phyloP scores from a whole-genome alignment of 768 basidiomycete species.

The Hypholoma sublateritium region DNA sequence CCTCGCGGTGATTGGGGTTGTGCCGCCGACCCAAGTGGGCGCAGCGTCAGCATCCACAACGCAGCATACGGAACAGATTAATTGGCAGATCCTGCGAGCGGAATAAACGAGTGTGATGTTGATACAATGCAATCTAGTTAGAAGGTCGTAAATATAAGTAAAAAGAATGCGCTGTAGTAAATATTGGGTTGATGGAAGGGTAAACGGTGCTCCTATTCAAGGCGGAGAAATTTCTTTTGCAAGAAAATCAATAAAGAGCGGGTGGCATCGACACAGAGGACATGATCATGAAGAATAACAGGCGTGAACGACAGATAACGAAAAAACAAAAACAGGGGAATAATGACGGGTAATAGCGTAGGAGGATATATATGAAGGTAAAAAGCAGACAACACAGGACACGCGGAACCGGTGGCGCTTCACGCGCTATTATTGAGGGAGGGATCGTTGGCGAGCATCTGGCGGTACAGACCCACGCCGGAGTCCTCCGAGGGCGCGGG shows the following conservation, averaged over 20 bases:
- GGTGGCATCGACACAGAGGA: conserved; percentile 19
- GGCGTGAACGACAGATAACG: conserved; percentile 18
- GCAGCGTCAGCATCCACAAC: conserved; percentile 94
- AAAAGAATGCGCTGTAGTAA: conserved; percentile 22
- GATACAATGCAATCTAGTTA: conserved; percentile 27
- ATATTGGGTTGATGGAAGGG: conserved; percentile 11
- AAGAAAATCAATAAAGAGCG: conserved; percentile 13
- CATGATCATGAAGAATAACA: conserved; percentile 22
- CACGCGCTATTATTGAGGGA: conserved; percentile 49
- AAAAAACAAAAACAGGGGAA: conserved; percentile 19
- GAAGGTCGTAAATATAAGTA: conserved; percentile 24
- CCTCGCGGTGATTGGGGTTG: conserved; percentile 98
- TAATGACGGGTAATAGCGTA: conserved; percentile 21
- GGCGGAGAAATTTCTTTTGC: conserved; percentile 5
- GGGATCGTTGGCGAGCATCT: conserved; percentile 76
- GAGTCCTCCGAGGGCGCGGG: conserved; percentile 83
- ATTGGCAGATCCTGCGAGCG: conserved; percentile 24
- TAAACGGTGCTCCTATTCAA: conserved; percentile 12
- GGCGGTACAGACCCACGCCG: conserved; percentile 80
- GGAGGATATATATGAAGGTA: conserved; percentile 24
- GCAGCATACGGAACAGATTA: conserved; percentile 69
- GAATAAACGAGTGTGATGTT: conserved; percentile 28
- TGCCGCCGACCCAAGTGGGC: conserved; percentile 88
- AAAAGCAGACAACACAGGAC: conserved; percentile 16
- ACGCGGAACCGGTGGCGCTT: conserved; percentile 20